Evolutionary conservation across 345 rosid genomes (phyloP).

Genomic region (Aethionema arabicum): DNA sequence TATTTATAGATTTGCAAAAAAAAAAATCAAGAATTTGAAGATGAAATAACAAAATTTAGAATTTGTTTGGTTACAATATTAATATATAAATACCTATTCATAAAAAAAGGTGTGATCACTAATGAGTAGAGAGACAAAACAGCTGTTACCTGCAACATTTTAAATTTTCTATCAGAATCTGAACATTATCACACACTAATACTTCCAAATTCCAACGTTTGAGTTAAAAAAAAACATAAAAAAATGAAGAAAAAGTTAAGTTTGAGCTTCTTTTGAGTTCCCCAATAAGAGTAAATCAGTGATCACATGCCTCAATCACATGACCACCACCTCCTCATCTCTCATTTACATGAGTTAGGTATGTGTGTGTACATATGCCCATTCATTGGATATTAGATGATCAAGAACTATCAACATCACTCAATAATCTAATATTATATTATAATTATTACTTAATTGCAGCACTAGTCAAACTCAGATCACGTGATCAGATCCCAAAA

Average conservation of each 20-base stretch:
- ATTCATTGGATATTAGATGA: constrained; percentile 7
- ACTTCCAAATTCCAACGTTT: constrained; percentile 35
- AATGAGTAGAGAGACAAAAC: constrained; percentile 36
- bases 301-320: constrained; percentile 39
- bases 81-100: too few species aligned
- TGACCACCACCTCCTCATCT: constrained; percentile 29
- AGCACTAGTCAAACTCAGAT: constrained; percentile 30
- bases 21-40: too few species aligned
- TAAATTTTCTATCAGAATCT: constrained; percentile 12
- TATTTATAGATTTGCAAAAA: too few species aligned
- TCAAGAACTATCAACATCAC: constrained; percentile 20
- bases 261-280: constrained; percentile 38
- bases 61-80: neutral
- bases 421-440: constrained; percentile 22
- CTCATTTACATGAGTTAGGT: constrained; percentile 31
- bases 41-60: too few species aligned
- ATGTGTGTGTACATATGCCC: constrained; percentile 11
- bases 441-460: constrained; percentile 29
- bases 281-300: constrained; percentile 36
- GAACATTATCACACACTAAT: constrained; percentile 13
- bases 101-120: too few species aligned
- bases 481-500: constrained; percentile 42
- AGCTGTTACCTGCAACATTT: constrained; percentile 34
- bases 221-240: constrained; percentile 14
- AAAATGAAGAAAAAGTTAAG: constrained; percentile 30